Evolutionary conservation across 164 flowering plant species (phyloP), one percentile per base, ranked within the genome.

Genomic region (Cinnamomum micranthum): DNA sequence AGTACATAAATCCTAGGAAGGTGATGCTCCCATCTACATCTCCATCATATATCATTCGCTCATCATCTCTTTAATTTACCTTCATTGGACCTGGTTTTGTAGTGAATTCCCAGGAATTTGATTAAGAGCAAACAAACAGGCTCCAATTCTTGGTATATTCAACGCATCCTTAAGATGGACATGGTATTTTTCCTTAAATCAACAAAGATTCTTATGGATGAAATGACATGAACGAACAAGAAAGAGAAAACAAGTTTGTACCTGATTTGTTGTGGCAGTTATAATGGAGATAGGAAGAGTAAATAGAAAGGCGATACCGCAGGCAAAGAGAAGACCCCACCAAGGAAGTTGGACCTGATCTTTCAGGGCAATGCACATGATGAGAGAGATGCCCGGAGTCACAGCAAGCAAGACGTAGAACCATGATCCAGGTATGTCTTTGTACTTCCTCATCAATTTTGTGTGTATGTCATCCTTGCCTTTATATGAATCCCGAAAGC

Each of bases 201-300:
- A 55, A 19, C 60, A 55, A 3, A 14, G 19, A 55, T 17, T 55
- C 60, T 17, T 55, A 55, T 55, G 19, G 60, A 55, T 55, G 47
- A 64, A 64, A 55, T 15, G 60, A 17, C 4, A 55, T 4, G 60
- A 19, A 55, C 17, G 6, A 27, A 22, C 50, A 7, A 7, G 22
- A 2, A 71, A 13, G 28, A 28, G 10, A 33, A 35, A 24, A 24
- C 47, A 41, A 41, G 47, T 41, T 41, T 6, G 58, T 69, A 88
- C 98, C 91, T 85, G 92, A 76, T 93, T 93, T 6, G 98, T 93
- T 14, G 98, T 93, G 76, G 98, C 98, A 9, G 92, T 88, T 1
- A 93, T 93, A 74, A 91, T 84, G 78, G 91, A 85, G 66, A 93
- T 76, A 2, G 98, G 98, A 28, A 93, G 95, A 7, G 96, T 91